Evolutionary conservation across 2,329 filamentous ascomycete species (phyloP).

Genomic region (Alternaria solani): DNA sequence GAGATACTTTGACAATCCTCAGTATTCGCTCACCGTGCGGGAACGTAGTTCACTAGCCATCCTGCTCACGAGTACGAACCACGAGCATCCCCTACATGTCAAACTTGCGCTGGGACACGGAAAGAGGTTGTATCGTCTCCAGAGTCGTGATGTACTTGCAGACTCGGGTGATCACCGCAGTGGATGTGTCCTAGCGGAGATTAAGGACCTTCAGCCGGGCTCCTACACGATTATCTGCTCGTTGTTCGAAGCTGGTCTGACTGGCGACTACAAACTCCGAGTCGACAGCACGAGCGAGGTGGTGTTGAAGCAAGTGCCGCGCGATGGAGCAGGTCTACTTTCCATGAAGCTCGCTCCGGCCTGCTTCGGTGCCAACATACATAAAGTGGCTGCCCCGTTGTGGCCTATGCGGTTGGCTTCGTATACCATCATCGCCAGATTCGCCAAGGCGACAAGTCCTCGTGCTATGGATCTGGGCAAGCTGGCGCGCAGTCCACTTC

Average conservation of each 20-base stretch:
- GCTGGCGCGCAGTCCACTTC: slow-evolving; percentile 61
- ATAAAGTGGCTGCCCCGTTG: slow-evolving; percentile 64
- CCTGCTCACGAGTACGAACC: slow-evolving; percentile 72
- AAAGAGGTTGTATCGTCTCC: slow-evolving; percentile 73
- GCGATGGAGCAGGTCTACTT: slow-evolving; percentile 79
- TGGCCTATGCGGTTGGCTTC: slow-evolving; percentile 65
- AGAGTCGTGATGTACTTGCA: slow-evolving; percentile 77
- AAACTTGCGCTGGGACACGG: slow-evolving; percentile 83
- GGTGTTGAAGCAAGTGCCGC: slow-evolving; percentile 67
- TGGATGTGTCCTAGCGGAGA: slow-evolving; percentile 75
- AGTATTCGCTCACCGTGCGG: slow-evolving; percentile 74
- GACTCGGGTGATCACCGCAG: slow-evolving; percentile 90
- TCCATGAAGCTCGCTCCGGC: slow-evolving; percentile 66
- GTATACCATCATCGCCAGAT: slow-evolving; percentile 65
- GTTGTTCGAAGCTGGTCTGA: slow-evolving; percentile 84
- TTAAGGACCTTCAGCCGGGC: slow-evolving; percentile 69
- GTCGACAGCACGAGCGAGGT: slow-evolving; percentile 71
- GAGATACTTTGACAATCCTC: slow-evolving; percentile 85
- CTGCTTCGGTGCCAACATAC: slow-evolving; percentile 59
- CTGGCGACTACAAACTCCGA: slow-evolving; percentile 76
- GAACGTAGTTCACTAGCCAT: slow-evolving; percentile 71
- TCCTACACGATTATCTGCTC: slow-evolving; percentile 89
- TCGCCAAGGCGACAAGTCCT: slow-evolving; percentile 45
- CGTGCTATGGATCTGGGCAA: slow-evolving; percentile 37
- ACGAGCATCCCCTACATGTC: slow-evolving; percentile 79